Evolutionary conservation across 208 protist genomes (phyloP).

Genomic region (Vickermania ingenoplastis): DNA sequence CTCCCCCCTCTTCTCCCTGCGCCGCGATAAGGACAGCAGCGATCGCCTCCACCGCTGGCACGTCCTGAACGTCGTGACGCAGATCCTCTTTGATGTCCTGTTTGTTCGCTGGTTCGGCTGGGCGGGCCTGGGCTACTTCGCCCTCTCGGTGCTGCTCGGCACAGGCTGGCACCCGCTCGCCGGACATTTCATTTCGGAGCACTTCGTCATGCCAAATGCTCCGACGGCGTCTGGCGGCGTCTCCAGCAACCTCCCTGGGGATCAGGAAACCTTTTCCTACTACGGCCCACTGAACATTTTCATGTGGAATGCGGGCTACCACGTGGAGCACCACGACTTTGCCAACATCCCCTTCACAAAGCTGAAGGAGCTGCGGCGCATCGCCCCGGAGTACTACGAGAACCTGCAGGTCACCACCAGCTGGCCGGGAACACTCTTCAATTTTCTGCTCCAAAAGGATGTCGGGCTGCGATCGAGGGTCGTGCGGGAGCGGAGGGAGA

Average conservation of each 20-base stretch:
- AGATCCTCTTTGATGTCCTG: slow-evolving; percentile 30
- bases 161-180: slow-evolving; percentile 81
- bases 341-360: slow-evolving; percentile 87
- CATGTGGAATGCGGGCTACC: slow-evolving; percentile 93
- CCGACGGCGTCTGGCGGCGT: too few relatives aligned
- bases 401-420: slow-evolving; percentile 58
- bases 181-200: slow-evolving; percentile 91
- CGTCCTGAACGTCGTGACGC: slow-evolving; percentile 14
- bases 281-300: slow-evolving; percentile 90
- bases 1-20: too few relatives aligned
- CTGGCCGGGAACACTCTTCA: slow-evolving; percentile 63
- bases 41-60: too few relatives aligned
- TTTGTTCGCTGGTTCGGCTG: slow-evolving; percentile 41
- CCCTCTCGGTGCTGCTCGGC: slow-evolving; percentile 68
- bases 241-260: slow-evolving; percentile 33
- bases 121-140: slow-evolving; percentile 64
- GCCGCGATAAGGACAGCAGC: too few relatives aligned
- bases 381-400: slow-evolving; percentile 93
- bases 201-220: slow-evolving; percentile 91
- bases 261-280: slow-evolving; percentile 95
- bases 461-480: slow-evolving; percentile 74
- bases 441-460: slow-evolving; percentile 72
- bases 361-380: slow-evolving; percentile 63
- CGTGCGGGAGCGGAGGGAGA: slow-evolving; percentile 40
- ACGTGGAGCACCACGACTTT: slow-evolving; percentile 97